phyloP scores from a whole-genome alignment of 441 rosid species.

The Capsella rubella region DNA sequence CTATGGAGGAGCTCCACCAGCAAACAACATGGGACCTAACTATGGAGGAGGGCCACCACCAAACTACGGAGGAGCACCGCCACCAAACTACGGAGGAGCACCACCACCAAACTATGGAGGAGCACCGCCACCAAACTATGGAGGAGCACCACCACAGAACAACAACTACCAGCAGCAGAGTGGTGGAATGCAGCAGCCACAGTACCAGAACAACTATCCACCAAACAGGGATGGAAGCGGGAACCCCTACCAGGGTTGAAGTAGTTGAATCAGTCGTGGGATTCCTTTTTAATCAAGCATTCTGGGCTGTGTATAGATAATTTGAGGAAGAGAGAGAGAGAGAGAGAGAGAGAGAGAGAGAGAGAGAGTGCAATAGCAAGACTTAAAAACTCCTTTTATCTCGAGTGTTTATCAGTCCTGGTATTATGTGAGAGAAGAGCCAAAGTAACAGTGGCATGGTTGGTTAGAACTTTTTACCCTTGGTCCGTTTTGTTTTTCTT shows the following conservation, averaged over 20 bases:
- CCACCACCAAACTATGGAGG: slow-evolving; percentile 43
- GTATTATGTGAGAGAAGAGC: slow-evolving; percentile 25
- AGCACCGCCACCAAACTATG: slow-evolving; percentile 30
- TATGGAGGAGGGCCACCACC: slow-evolving; percentile 35
- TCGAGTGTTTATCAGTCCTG: slow-evolving; percentile 38
- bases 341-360: too few species aligned
- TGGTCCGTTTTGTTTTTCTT: background rate
- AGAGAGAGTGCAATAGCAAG: slow-evolving; percentile 37
- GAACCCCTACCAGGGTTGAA: slow-evolving; percentile 44
- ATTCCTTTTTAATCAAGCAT: slow-evolving; percentile 30
- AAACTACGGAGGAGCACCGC: slow-evolving; percentile 20
- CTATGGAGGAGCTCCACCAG: slow-evolving; percentile 35
- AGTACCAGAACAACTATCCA: slow-evolving; percentile 52
- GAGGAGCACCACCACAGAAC: slow-evolving; percentile 39
- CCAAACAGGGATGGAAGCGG: slow-evolving; percentile 54
- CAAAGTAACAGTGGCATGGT: slow-evolving; percentile 26
- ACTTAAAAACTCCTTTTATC: slow-evolving; percentile 31
- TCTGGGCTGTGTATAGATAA: slow-evolving; percentile 50
- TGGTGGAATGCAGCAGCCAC: slow-evolving; percentile 52
- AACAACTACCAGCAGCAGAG: slow-evolving; percentile 46
- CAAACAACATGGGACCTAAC: slow-evolving; percentile 29
- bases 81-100: slow-evolving; percentile 30
- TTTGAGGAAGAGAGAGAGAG: slow-evolving; percentile 38
- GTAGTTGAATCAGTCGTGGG: slow-evolving; percentile 20
- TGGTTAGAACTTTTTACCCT: slow-evolving; percentile 1